Percentiles rank a stretch among this genome's conserved stretches.
Evolutionary conservation across 164 flowering plant genomes (phyloP).

Genomic region (Liriodendron chinense): DNA sequence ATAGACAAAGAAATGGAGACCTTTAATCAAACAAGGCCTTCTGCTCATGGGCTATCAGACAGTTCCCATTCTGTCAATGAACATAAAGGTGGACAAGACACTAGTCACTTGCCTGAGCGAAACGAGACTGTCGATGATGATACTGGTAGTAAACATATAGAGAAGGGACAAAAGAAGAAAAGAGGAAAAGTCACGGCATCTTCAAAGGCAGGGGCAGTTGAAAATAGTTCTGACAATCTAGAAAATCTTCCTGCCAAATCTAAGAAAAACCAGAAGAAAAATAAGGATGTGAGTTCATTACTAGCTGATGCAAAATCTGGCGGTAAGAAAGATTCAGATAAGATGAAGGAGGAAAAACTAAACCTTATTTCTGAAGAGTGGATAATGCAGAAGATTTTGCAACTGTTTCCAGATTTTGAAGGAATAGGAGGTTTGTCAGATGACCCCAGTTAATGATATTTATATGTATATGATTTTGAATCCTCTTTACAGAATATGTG

Average conservation of each 20-base stretch:
- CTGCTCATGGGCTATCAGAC: constrained; percentile 24
- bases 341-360: constrained; percentile 38
- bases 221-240: constrained; percentile 41
- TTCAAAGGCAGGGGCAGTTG: constrained; percentile 40
- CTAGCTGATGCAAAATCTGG: constrained; percentile 54
- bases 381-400: constrained; percentile 56
- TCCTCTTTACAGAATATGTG: background rate
- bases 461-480: background rate
- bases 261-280: constrained; percentile 76
- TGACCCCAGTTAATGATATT: background rate
- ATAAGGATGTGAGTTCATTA: constrained; percentile 46
- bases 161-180: constrained; percentile 79
- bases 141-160: constrained; percentile 40
- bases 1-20: constrained; percentile 65
- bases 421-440: constrained; percentile 57
- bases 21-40: constrained; percentile 31
- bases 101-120: constrained; percentile 30
- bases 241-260: constrained; percentile 56
- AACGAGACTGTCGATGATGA: constrained; percentile 46
- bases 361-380: constrained; percentile 68
- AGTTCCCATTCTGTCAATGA: constrained; percentile 30
- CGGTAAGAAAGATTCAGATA: constrained; percentile 46
- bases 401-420: constrained; percentile 71
- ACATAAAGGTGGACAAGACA: constrained; percentile 40
- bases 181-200: constrained; percentile 62